Evolutionary conservation across 495 filamentous ascomycete genomes (phyloP), one percentile per base, ranked within the genome.

Genomic region (Hapsidospora chrysogenum): DNA sequence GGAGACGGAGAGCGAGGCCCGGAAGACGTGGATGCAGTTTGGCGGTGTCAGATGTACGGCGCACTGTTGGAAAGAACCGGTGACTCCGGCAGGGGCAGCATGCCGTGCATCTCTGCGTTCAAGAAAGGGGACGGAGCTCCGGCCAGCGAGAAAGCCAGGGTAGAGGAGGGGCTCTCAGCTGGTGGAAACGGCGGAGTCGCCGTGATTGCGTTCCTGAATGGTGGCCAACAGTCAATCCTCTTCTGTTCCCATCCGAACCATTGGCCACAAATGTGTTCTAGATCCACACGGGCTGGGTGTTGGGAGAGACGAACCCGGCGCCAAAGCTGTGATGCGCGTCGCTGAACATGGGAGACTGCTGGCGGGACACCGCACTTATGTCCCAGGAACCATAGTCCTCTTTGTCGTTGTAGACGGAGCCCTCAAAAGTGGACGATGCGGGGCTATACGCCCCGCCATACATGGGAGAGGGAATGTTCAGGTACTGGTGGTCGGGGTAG

Each of bases 281-380:
- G 51, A 58, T 58, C 61, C 61, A 67, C 52, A 62, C 57, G 40
- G 58, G 49, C 55, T 64, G 61, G 23, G 23, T 26, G 23, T 58
- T 53, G 57, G 63, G 64, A 63, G 58, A 45, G 52, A 68, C 63
- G 58, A 64, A 67, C 60, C 63, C 64, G 51, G 59, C 57, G 56
- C 60, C 58, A 58, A 59, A 68, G 47, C 58, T 53, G 57, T 44
- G 52, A 13, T 23, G 19, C 28, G 19, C 44, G 45, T 54, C 53
- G 40, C 48, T 54, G 45, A 51, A 50, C 48, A 57, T 49, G 36
- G 51, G 52, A 14, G 26, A 26, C 8, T 29, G 25, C 4, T 20
- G 5, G 31, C 19, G 17, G 6, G 21, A n/a, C n/a, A 53, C 46
- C 47, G 49, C 53, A 40, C 51, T 46, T 38, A 54, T 41, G 41